Evolutionary conservation across 2,329 filamentous ascomycete genomes (phyloP).

Genomic region (Gnomoniopsis sp.): DNA sequence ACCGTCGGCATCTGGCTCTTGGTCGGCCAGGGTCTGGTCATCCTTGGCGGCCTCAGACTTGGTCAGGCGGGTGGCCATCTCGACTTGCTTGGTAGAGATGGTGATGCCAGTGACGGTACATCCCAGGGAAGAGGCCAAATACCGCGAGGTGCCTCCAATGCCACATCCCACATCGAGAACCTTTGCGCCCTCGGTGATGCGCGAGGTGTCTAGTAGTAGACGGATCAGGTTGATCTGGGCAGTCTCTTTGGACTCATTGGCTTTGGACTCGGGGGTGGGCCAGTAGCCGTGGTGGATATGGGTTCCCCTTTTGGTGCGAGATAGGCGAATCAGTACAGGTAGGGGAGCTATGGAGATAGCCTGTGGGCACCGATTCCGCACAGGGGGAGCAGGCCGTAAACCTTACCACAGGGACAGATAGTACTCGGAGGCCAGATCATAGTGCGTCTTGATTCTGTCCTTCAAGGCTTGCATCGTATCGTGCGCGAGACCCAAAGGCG

Average conservation of each 20-base stretch:
- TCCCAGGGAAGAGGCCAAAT: slow-evolving; percentile 48
- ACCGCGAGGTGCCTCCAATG: slow-evolving; percentile 56
- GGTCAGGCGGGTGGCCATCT: slow-evolving; percentile 52
- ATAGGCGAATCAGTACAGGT: neutral
- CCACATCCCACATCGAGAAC: slow-evolving; percentile 61
- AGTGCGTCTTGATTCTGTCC: slow-evolving; percentile 57
- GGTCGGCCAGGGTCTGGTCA: slow-evolving; percentile 10
- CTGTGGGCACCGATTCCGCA: neutral
- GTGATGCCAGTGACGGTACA: slow-evolving; percentile 58
- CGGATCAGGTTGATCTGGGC: slow-evolving; percentile 56
- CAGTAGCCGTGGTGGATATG: slow-evolving; percentile 64
- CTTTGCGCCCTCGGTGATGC: slow-evolving; percentile 31
- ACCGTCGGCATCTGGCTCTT: slow-evolving; percentile 26
- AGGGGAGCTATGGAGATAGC: neutral
- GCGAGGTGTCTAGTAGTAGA: slow-evolving; percentile 48
- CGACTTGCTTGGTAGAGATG: slow-evolving; percentile 57
- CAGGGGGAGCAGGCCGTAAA: neutral
- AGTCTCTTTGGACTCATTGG: slow-evolving; percentile 51
- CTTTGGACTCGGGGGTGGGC: slow-evolving; percentile 40
- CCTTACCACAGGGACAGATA: slow-evolving; percentile 58
- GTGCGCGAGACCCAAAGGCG: slow-evolving; percentile 41
- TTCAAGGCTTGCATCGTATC: slow-evolving; percentile 49
- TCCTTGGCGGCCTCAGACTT: slow-evolving; percentile 28
- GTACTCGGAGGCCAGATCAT: slow-evolving; percentile 59
- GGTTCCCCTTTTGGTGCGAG: slow-evolving; percentile 47